A percentile compares a stretch with the other conserved stretches of the same genome.
These are phyloP conservation scores for Paecilomyces niveus DNA, from an alignment of 2,329 filamentous ascomycete species.

Conservation along the genomic window DNA sequence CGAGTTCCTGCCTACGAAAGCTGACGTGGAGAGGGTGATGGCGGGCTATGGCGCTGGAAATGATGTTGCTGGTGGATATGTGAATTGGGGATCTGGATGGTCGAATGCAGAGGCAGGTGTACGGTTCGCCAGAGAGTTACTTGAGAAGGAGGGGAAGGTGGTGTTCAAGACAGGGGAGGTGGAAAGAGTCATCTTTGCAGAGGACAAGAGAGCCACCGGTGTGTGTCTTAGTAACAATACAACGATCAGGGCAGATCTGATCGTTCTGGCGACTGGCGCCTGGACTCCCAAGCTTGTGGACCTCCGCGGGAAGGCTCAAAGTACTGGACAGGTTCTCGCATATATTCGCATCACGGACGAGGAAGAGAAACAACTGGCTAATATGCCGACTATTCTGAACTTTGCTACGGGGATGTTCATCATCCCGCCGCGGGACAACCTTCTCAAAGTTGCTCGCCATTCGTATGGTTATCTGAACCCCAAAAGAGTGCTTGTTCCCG, in stretches of 20 bases:
- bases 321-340: conserved; percentile 73
- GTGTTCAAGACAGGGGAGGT: conserved; percentile 29
- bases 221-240: conserved; percentile 45
- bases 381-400: conserved; percentile 58
- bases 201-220: conserved; percentile 31
- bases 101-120: conserved; percentile 37
- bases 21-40: conserved; percentile 26
- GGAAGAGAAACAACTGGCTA: conserved; percentile 59
- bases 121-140: conserved; percentile 28
- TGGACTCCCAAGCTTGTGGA: conserved; percentile 78
- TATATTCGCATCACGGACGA: conserved; percentile 67
- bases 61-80: conserved; percentile 35
- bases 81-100: conserved; percentile 43
- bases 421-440: conserved; percentile 46
- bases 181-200: conserved; percentile 23
- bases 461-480: conserved; percentile 57
- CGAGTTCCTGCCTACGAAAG: conserved; percentile 24
- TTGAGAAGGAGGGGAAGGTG: conserved; percentile 31
- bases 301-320: conserved; percentile 65
- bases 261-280: conserved; percentile 76
- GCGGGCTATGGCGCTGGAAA: conserved; percentile 27
- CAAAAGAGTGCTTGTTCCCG: conserved; percentile 21
- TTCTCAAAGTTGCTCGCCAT: conserved; percentile 66
- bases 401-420: conserved; percentile 46
- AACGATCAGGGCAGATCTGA: conserved; percentile 58